Conservation (phyloP, 2,329 filamentous ascomycete species). For the Tolypocladium nubicola region DNA sequence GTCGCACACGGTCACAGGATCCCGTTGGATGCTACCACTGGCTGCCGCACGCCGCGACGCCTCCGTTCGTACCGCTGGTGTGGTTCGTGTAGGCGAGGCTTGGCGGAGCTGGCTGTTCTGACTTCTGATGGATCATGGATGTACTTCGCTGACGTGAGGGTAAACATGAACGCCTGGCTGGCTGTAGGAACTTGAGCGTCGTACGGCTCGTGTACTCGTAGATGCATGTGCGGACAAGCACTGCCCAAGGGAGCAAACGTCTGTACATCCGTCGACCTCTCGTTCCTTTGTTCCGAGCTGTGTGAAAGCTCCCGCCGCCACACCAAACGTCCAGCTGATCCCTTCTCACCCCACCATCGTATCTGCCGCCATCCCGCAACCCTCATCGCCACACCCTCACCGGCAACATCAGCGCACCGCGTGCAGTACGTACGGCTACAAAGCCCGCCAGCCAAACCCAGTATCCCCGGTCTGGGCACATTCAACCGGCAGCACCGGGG, state of each 20-base stretch:
- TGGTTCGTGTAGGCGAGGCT: neutral
- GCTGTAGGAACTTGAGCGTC: neutral
- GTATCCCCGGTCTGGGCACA: neutral
- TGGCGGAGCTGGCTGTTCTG: neutral
- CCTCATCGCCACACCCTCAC: neutral
- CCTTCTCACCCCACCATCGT: neutral
- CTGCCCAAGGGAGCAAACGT: too few species aligned
- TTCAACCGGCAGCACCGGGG: neutral
- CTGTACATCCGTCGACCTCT: too few species aligned
- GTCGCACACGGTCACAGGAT: neutral
- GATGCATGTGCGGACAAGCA: neutral
- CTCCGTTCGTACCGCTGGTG: neutral
- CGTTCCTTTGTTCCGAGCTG: neutral
- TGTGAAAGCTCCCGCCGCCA: neutral
- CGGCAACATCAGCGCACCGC: neutral
- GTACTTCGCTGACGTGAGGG: neutral
- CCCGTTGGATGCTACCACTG: neutral
- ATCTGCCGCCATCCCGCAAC: neutral
- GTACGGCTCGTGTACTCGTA: neutral
- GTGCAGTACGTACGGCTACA: too few species aligned
- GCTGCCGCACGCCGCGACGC: neutral
- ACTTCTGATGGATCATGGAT: neutral
- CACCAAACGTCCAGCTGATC: neutral
- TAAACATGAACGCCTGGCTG: neutral
- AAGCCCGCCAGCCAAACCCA: neutral